phyloP scores from a whole-genome alignment of 2,329 filamentous ascomycete species.

The Didymella lethalis region DNA sequence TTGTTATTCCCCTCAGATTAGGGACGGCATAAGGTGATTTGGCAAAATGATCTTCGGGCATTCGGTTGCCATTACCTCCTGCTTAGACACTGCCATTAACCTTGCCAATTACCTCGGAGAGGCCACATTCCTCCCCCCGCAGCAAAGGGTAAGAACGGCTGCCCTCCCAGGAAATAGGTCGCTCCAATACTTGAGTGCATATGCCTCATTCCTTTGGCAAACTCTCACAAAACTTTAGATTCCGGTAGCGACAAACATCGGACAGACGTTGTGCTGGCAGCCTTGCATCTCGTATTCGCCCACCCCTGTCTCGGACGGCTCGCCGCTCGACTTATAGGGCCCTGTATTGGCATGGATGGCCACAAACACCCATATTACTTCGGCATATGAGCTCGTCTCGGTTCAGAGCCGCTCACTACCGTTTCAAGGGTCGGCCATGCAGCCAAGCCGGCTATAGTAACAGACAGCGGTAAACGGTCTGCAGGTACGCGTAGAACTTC shows the following conservation, averaged over 20 bases:
- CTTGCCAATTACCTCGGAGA: constrained; percentile 1
- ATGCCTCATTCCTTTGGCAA: constrained; percentile 12
- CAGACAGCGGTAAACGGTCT: constrained; percentile 30
- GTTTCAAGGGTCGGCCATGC: constrained; percentile 24
- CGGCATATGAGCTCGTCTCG: constrained; percentile 32
- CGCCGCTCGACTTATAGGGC: constrained; percentile 10
- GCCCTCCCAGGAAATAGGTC: constrained; percentile 5
- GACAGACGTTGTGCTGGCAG: constrained; percentile 13
- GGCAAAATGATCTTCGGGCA: background rate
- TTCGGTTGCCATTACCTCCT: background rate
- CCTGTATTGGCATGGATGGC: constrained; percentile 20
- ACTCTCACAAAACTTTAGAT: constrained; percentile 14
- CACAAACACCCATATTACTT: constrained; percentile 30
- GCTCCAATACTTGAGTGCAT: constrained; percentile 23
- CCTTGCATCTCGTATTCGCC: constrained; percentile 20
- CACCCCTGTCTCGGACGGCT: constrained; percentile 19
- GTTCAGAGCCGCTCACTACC: constrained; percentile 34
- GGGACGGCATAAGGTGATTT: background rate
- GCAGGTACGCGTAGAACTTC: constrained; percentile 39
- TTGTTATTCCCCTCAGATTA: background rate
- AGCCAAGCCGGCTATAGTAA: constrained; percentile 27
- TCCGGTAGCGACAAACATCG: constrained; percentile 19
- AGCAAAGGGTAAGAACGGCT: constrained; percentile 1
- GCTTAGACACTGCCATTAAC: background rate
- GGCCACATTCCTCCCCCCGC: constrained; percentile 11